phyloP scores from a whole-genome alignment of 495 filamentous ascomycete genomes.

The Chaetomium tenue region DNA sequence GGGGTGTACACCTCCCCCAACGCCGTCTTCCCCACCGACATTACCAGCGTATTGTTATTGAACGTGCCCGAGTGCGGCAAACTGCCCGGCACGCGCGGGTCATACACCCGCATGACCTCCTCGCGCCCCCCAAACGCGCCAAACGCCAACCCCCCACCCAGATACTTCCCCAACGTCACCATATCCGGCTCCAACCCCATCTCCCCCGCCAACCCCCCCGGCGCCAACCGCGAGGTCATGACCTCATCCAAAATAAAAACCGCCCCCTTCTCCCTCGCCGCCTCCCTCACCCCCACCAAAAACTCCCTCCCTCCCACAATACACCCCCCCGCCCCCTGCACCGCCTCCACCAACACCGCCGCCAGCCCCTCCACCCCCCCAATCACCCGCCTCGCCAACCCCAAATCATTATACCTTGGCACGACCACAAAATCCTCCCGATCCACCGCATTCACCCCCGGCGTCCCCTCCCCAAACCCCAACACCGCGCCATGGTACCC shows the following conservation, averaged over 20 bases:
- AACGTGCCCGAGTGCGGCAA: conserved; percentile 62
- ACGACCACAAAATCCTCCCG: conserved; percentile 50
- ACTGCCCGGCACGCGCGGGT: conserved; percentile 40
- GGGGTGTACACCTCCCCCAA: conserved; percentile 45
- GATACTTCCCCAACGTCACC: conserved; percentile 61
- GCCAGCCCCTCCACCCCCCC: conserved; percentile 39
- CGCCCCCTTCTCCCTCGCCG: conserved; percentile 39
- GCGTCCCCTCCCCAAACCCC: conserved; percentile 34
- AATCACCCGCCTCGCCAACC: conserved; percentile 40
- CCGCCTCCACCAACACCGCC: conserved; percentile 58
- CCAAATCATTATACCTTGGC: conserved; percentile 50
- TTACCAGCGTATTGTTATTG: conserved; percentile 64
- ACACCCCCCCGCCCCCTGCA: conserved; percentile 58
- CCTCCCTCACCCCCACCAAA: conserved; percentile 34
- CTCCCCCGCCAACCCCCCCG: conserved; percentile 45
- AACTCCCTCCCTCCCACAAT: conserved; percentile 49
- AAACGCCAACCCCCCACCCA: conserved; percentile 62
- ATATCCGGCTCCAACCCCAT: conserved; percentile 54
- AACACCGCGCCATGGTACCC: conserved; percentile 58
- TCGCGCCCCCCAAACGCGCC: conserved; percentile 60
- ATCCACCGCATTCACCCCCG: conserved; percentile 33
- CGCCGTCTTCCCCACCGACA: conserved; percentile 53
- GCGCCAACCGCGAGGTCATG: conserved; percentile 57
- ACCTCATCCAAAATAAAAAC: conserved; percentile 66
- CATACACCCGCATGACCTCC: conserved; percentile 56